phyloP scores from a whole-genome alignment of 192 early-diverging fungal species.

The Backusella australiensis region DNA sequence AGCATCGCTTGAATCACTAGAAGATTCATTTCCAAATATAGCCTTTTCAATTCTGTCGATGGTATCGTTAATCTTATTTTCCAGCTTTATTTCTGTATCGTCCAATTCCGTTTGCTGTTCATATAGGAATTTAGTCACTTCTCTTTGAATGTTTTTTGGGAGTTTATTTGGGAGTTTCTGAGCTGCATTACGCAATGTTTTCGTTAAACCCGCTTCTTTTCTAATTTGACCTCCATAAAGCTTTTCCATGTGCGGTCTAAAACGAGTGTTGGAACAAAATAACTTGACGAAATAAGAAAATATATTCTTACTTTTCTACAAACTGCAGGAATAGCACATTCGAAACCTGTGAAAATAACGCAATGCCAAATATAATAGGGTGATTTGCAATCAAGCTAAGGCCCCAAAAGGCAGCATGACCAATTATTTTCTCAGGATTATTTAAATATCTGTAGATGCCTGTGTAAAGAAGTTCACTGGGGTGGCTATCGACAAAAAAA shows the following conservation, averaged over 20 bases:
- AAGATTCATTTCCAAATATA: not conserved
- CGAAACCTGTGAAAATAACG: constrained; percentile 78
- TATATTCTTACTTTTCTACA: constrained; percentile 65
- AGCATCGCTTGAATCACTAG: constrained; percentile 20
- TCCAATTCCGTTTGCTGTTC: constrained; percentile 24
- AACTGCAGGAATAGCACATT: constrained; percentile 81
- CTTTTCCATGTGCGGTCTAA: constrained; percentile 83
- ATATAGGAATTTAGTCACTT: constrained; percentile 39
- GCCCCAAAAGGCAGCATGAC: constrained; percentile 91
- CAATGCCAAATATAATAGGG: constrained; percentile 77
- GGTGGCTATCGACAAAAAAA: constrained; percentile 85
- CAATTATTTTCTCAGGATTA: constrained; percentile 92
- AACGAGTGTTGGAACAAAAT: not conserved
- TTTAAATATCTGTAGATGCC: constrained; percentile 92
- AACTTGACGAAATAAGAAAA: not conserved
- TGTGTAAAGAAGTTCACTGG: constrained; percentile 73
- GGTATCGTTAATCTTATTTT: constrained; percentile 9
- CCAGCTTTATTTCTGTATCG: constrained; percentile 39
- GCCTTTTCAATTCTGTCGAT: constrained; percentile 56
- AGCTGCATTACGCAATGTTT: constrained; percentile 56
- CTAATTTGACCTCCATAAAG: constrained; percentile 86
- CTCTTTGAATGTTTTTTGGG: constrained; percentile 40
- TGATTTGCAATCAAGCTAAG: constrained; percentile 80
- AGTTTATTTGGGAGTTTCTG: constrained; percentile 55
- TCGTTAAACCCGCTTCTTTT: constrained; percentile 76